Base-by-base conservation (phyloP, 140 eudicot species). In the Stevia rebaudiana region DNA sequence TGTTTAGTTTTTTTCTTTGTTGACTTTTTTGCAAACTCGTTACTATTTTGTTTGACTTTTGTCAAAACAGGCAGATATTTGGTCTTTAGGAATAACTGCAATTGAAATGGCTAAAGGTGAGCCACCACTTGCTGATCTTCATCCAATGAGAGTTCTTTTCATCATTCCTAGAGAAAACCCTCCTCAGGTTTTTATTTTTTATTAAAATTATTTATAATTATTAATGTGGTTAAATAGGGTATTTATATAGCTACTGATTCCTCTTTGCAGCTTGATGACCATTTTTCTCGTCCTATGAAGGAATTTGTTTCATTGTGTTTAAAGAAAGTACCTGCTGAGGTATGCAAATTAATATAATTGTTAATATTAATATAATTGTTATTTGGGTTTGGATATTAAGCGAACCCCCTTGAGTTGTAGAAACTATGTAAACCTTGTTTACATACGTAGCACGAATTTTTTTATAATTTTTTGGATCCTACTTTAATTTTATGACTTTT, bases 31-130 rank as follows among this genome's bases (percentile, higher is more conserved):
- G 21, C 25, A 53, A 48, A 48, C 31, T 44, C 21, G 25, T 68
- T 21, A 50, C 21, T 3, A 40, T 18, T 33, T 11, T 35, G 55
- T 54, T 66, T n/a, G 67, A 67, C 69, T 72, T 80, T 74, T 64
- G 51, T 74, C 57, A 49, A 70, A 74, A 56, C 94, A 90, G 97
- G 97, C 97, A 65, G 98, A 91, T 80, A 87, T 91, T 62, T 91
- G 98, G 98, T 91, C 98, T 33, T 78, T 87, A 60, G 98, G 98
- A 50, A 91, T 91, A 53, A 91, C 98, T 59, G 91, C 94, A 39
- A 91, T 91, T 61, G 98, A 91, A 78, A 91, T 87, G 95, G 98
- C 98, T 16, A 91, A 91, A 78, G 98, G 98, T 63, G 98, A 91
- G 56, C 98, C 98, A 51, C 98, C 98, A 2, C 91, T 87, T 49